These are phyloP conservation scores for Coemansia sp. DNA, from an alignment of 192 early-diverging fungal species.

Conservation along the genomic window DNA sequence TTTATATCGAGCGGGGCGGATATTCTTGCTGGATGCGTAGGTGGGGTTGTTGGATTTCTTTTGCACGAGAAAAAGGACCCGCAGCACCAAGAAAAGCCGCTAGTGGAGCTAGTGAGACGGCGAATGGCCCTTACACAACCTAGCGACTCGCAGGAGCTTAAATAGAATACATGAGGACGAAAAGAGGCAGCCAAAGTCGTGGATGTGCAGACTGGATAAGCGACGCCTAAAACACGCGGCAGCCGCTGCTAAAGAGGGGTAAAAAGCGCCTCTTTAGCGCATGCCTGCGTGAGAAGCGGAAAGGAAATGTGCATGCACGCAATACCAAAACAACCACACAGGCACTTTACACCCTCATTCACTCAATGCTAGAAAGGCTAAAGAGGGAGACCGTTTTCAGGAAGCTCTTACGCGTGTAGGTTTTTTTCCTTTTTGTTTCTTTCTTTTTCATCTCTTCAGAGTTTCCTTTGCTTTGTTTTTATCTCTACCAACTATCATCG, in stretches of 20 bases:
- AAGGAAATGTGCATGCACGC: too few relatives aligned
- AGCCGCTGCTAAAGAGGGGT: neutral
- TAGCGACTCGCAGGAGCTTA: neutral
- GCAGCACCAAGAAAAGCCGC: constrained; percentile 20
- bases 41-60: constrained; percentile 44
- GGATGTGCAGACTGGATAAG: too few relatives aligned
- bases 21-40: constrained; percentile 30
- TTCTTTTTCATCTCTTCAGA: neutral
- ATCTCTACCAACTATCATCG: neutral
- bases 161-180: neutral
- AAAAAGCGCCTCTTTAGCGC: too few relatives aligned
- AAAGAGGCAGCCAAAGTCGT: too few relatives aligned
- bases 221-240: constrained; percentile 3
- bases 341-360: too few relatives aligned
- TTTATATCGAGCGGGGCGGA: constrained; percentile 46
- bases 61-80: constrained; percentile 45
- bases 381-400: too few relatives aligned
- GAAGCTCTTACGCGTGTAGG: neutral
- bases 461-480: neutral
- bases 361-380: too few relatives aligned
- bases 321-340: neutral
- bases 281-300: too few relatives aligned
- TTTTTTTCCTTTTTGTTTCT: constrained; percentile 2
- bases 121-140: constrained; percentile 6
- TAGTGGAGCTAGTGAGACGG: constrained; percentile 31